Evolutionary conservation across 2,329 filamentous ascomycete genomes (phyloP).

Genomic region (Paracoccidioides lutzii): DNA sequence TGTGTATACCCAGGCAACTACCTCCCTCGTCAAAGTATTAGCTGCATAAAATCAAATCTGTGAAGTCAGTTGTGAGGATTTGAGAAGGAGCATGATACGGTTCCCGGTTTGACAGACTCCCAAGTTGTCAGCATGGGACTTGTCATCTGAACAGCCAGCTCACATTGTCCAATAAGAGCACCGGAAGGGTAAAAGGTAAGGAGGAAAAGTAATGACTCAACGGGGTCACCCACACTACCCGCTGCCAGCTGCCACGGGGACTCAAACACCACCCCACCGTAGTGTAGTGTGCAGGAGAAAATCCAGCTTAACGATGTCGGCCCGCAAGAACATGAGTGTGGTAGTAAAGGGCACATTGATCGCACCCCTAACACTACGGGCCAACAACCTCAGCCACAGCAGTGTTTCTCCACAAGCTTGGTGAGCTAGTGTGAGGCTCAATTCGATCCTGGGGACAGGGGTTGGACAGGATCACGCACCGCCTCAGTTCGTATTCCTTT

Average conservation of each 20-base stretch:
- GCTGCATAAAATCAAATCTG: background rate
- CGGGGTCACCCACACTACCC: no score
- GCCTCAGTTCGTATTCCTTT: background rate
- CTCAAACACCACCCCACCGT: no score
- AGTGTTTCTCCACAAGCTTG: background rate
- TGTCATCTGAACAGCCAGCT: slow-evolving; percentile 1
- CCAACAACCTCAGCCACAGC: background rate
- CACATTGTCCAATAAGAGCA: slow-evolving; percentile 3
- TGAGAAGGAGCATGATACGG: background rate
- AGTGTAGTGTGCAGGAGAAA: no score
- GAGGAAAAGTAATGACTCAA: background rate
- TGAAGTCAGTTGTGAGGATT: background rate
- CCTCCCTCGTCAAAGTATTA: background rate
- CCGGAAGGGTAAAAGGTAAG: background rate
- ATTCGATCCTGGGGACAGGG: background rate
- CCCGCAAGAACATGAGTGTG: no score
- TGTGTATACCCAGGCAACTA: background rate
- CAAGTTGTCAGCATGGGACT: background rate
- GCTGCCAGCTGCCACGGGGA: no score
- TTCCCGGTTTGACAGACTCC: background rate
- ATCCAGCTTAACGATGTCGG: no score
- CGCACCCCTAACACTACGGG: background rate
- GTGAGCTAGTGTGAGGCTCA: background rate
- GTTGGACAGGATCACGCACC: background rate
- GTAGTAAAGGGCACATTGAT: no score